Conservation (phyloP, 805 yeast species). For the Candida broadrunensis region DNA sequence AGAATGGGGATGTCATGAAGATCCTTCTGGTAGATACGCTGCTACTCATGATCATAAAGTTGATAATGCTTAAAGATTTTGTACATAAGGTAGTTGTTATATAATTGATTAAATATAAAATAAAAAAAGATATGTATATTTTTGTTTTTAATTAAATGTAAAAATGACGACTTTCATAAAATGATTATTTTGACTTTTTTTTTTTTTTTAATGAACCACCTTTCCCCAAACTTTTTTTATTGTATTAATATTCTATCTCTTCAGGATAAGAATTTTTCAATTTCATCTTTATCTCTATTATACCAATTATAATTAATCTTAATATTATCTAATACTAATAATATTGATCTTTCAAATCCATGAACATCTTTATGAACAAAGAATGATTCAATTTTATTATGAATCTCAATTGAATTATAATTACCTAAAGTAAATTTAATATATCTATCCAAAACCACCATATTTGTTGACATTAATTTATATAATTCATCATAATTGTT, state of each 20-base stretch:
- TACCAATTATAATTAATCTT: slow-evolving; percentile 51
- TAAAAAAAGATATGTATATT: neutral
- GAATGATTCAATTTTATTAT: slow-evolving; percentile 27
- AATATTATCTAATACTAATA: slow-evolving; percentile 56
- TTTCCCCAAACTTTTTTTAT: no score
- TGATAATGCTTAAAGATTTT: slow-evolving; percentile 10
- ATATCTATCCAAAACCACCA: slow-evolving; percentile 51
- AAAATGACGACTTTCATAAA: no score
- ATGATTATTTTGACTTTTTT: no score
- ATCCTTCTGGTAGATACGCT: slow-evolving; percentile 97
- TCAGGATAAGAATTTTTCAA: slow-evolving; percentile 19
- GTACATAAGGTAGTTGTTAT: no score
- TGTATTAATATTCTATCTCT: no score
- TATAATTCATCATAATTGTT: slow-evolving; percentile 45
- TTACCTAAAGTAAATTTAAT: slow-evolving; percentile 37
- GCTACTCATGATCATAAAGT: slow-evolving; percentile 72
- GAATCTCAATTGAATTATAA: slow-evolving; percentile 34
- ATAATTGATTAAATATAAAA: no score
- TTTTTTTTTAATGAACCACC: no score
- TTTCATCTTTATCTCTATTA: slow-evolving; percentile 39
- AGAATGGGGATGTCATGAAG: slow-evolving; percentile 99
- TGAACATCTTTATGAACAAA: slow-evolving; percentile 30
- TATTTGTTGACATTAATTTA: slow-evolving; percentile 44
- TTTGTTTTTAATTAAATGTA: neutral
- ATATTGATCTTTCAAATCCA: slow-evolving; percentile 54